Conservation (phyloP, 208 protist genomes). For the Kentomonas sorsogonicus region DNA sequence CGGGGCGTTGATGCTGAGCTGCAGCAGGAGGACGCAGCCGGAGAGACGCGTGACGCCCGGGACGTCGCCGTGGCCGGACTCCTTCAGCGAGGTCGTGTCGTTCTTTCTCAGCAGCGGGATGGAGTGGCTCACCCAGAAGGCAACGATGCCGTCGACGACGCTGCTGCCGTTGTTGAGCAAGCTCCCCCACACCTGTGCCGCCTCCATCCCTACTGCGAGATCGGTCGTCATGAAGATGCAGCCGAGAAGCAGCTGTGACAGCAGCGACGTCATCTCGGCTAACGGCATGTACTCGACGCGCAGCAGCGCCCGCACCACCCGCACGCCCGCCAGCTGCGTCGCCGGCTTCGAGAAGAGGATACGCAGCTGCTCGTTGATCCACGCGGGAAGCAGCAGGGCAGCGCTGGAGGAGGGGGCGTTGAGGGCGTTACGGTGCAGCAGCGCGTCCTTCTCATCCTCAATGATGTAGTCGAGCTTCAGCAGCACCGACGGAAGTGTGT, state of each 20-base stretch:
- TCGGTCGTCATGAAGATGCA: slow-evolving; percentile 51
- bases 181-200: slow-evolving; percentile 73
- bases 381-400: slow-evolving; percentile 48
- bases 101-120: slow-evolving; percentile 34
- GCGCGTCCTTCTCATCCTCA: slow-evolving; percentile 78
- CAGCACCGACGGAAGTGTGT: slow-evolving; percentile 62
- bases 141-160: slow-evolving; percentile 66
- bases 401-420: slow-evolving; percentile 20
- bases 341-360: slow-evolving; percentile 58
- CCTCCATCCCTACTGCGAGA: slow-evolving; percentile 31
- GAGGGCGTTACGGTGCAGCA: slow-evolving; percentile 65
- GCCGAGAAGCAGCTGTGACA: slow-evolving; percentile 55
- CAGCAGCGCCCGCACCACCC: slow-evolving; percentile 56
- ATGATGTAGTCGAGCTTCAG: slow-evolving; percentile 81
- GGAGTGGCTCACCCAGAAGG: slow-evolving; percentile 53
- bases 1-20: slow-evolving; percentile 68
- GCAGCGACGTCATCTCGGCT: slow-evolving; percentile 71
- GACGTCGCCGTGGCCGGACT: no score
- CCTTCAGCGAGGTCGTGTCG: slow-evolving; percentile 30
- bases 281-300: slow-evolving; percentile 75
- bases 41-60: slow-evolving; percentile 48
- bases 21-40: slow-evolving; percentile 64
- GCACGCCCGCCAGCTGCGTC: slow-evolving; percentile 62
- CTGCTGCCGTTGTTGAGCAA: slow-evolving; percentile 70
- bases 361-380: slow-evolving; percentile 67